Conservation (phyloP, 2,329 filamentous ascomycete genomes). For the Pseudogymnoascus sp. region DNA sequence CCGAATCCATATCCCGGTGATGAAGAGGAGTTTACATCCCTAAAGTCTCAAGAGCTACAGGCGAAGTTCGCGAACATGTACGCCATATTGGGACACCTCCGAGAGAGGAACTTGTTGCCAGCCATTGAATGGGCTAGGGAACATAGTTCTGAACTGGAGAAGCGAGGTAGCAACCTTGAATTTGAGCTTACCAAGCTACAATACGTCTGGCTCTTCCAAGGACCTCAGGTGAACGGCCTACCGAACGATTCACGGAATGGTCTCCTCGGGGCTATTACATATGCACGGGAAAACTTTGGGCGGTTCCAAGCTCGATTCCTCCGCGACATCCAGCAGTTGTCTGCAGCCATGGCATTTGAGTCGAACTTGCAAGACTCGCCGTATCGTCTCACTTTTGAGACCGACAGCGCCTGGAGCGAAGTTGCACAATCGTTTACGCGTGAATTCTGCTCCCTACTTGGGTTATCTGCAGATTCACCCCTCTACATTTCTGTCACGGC, state of each 20-base stretch:
- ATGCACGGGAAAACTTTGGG: constrained; percentile 68
- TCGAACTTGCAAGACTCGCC: constrained; percentile 71
- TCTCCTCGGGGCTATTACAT: constrained; percentile 60
- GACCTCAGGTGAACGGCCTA: constrained; percentile 47
- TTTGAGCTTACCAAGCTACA: constrained; percentile 90
- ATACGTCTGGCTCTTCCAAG: constrained; percentile 81
- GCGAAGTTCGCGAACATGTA: constrained; percentile 86
- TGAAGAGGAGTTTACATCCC: constrained; percentile 43
- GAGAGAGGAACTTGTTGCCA: constrained; percentile 65
- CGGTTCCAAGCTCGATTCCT: constrained; percentile 70
- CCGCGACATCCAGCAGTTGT: constrained; percentile 73
- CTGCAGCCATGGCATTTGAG: constrained; percentile 72
- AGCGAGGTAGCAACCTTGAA: constrained; percentile 83
- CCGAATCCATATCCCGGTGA: constrained; percentile 30
- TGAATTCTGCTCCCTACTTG: constrained; percentile 89
- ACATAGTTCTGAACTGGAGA: constrained; percentile 66
- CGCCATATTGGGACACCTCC: constrained; percentile 72
- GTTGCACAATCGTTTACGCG: constrained; percentile 82
- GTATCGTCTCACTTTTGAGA: constrained; percentile 73
- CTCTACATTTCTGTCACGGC: constrained; percentile 90
- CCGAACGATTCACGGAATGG: constrained; percentile 51
- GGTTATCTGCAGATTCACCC: constrained; percentile 83
- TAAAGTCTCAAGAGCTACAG: constrained; percentile 64
- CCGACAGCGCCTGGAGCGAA: constrained; percentile 70
- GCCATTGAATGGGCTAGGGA: constrained; percentile 81